phyloP scores from a whole-genome alignment of 768 basidiomycete genomes.

The Tulasnella sp. region DNA sequence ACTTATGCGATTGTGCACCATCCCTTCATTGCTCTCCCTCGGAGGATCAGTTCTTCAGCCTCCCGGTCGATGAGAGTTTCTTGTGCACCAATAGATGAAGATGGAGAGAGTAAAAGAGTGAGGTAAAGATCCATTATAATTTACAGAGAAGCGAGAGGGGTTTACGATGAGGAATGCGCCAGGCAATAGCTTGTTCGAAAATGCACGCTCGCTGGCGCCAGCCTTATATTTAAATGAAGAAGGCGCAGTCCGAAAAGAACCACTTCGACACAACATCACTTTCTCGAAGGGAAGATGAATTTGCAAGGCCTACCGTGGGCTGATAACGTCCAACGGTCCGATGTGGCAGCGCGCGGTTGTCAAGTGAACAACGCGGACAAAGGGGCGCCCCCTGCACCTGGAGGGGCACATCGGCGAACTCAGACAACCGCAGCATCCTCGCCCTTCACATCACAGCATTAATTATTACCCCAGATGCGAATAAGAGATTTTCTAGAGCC shows the following conservation, averaged over 20 bases:
- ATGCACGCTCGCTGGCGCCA: background rate
- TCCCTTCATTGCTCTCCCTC: background rate
- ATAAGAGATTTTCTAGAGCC: no score
- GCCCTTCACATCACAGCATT: background rate
- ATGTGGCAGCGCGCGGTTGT: background rate
- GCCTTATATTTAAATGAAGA: background rate
- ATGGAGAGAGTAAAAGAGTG: background rate
- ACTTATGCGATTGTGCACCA: background rate
- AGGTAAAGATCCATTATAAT: background rate
- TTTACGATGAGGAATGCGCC: no score
- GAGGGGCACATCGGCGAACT: background rate
- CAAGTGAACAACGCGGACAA: background rate
- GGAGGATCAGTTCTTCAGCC: background rate
- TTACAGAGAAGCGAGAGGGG: background rate
- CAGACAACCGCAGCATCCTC: background rate
- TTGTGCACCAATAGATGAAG: background rate
- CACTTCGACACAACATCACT: background rate
- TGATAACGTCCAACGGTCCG: background rate
- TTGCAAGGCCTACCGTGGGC: background rate
- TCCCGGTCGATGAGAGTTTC: background rate
- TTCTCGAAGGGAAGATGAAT: background rate
- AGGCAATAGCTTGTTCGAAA: no score
- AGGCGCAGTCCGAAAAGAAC: background rate
- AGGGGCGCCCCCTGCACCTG: background rate
- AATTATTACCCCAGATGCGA: background rate